Conservation (phyloP, 2,329 filamentous ascomycete species). For the Passalora sequoiae region DNA sequence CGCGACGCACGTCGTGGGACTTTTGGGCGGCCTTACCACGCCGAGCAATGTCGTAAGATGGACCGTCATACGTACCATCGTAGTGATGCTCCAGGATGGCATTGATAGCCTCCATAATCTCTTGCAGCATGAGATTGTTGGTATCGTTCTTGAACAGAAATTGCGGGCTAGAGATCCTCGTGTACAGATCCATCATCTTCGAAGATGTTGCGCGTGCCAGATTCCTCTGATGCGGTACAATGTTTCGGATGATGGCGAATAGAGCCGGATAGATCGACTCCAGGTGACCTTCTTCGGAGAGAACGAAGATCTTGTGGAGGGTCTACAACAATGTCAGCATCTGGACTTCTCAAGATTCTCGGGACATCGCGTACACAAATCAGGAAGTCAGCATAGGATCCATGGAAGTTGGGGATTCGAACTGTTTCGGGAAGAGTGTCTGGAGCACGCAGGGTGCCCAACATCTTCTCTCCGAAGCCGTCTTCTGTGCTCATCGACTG, state of each 20-base stretch:
- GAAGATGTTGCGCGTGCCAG: conserved; percentile 69
- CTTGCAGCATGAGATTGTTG: conserved; percentile 76
- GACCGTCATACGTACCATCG: conserved; percentile 25
- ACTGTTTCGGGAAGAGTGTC: conserved; percentile 80
- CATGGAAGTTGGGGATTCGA: conserved; percentile 75
- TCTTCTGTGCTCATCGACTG: conserved; percentile 92
- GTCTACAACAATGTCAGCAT: conserved; percentile 52
- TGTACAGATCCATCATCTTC: conserved; percentile 81
- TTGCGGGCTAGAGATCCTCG: conserved; percentile 86
- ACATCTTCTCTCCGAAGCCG: conserved; percentile 83
- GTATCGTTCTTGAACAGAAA: conserved; percentile 89
- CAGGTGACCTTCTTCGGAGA: conserved; percentile 67
- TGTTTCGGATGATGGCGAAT: conserved; percentile 87
- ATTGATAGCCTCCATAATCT: conserved; percentile 82
- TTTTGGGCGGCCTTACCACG: too few relatives aligned
- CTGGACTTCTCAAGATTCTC: conserved; percentile 23
- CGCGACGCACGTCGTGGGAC: not conserved
- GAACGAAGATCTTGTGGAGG: conserved; percentile 85
- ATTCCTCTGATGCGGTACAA: conserved; percentile 76
- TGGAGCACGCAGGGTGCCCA: conserved; percentile 81
- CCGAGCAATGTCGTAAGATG: too few relatives aligned
- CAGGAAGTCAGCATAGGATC: conserved; percentile 88
- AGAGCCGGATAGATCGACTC: conserved; percentile 82
- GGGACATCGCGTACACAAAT: conserved; percentile 64
- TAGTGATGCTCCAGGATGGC: conserved; percentile 78